phyloP scores from a whole-genome alignment of 2,329 filamentous ascomycete genomes.

The Acrocalymma vagum region DNA sequence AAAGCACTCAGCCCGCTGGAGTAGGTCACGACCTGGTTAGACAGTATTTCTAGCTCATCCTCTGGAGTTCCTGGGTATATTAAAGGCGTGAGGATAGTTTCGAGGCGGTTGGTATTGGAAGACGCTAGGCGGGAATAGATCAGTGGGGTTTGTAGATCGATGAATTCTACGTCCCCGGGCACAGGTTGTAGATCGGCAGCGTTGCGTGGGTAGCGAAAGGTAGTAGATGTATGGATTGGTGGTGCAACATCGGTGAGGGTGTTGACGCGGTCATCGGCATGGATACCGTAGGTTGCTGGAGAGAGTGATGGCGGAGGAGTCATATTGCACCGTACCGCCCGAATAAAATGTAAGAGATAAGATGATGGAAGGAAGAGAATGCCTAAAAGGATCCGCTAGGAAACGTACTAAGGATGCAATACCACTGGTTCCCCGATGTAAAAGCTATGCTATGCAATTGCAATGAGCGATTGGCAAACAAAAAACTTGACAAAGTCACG shows the following conservation, averaged over 20 bases:
- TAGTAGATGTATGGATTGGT: constrained; percentile 89
- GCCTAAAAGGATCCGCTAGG: no score
- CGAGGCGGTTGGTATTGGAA: constrained; percentile 85
- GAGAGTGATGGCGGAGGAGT: constrained; percentile 44
- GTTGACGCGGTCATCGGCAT: constrained; percentile 83
- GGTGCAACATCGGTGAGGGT: constrained; percentile 82
- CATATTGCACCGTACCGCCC: no score
- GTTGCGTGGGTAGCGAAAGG: constrained; percentile 81
- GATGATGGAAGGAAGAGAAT: no score
- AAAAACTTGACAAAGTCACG: no score
- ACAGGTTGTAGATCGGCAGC: constrained; percentile 69
- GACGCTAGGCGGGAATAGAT: constrained; percentile 83
- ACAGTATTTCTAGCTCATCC: constrained; percentile 24
- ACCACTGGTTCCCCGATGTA: no score
- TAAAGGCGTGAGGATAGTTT: constrained; percentile 79
- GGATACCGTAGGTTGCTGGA: constrained; percentile 76
- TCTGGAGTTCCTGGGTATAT: constrained; percentile 62
- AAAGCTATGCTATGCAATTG: no score
- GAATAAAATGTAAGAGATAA: no score
- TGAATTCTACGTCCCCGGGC: constrained; percentile 52
- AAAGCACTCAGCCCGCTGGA: constrained; percentile 86
- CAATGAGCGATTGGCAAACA: no score
- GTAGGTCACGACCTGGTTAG: constrained; percentile 74
- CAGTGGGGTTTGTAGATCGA: constrained; percentile 38
- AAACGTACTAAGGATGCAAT: no score